These are phyloP conservation scores for Calycina herbarum DNA, from an alignment of 2,329 filamentous ascomycete genomes.

Conservation along the genomic window DNA sequence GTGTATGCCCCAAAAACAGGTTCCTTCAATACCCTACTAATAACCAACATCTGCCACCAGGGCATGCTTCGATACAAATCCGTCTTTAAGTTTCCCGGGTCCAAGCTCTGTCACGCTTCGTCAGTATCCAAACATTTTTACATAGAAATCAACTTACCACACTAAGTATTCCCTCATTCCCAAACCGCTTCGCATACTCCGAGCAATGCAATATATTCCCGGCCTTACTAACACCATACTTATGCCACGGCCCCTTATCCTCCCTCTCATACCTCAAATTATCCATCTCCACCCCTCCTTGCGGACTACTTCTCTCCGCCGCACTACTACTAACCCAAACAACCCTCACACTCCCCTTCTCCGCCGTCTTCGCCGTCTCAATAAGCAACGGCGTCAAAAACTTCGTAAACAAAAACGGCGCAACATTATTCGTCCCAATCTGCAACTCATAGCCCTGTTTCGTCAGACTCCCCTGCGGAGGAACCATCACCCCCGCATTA, in stretches of 20 bases:
- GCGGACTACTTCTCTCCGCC: constrained; percentile 26
- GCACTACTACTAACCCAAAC: constrained; percentile 39
- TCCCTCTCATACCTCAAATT: constrained; percentile 31
- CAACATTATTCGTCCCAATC: constrained; percentile 41
- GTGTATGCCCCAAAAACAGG: constrained; percentile 36
- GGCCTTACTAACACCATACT: constrained; percentile 33
- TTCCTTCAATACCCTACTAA: constrained; percentile 22
- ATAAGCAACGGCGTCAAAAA: constrained; percentile 39
- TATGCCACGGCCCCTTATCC: constrained; percentile 20
- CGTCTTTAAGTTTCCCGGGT: constrained; percentile 35
- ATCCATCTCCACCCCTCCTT: constrained; percentile 28
- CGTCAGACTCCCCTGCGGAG: constrained; percentile 38
- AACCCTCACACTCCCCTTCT: constrained; percentile 36
- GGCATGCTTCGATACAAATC: constrained; percentile 24
- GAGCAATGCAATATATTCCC: constrained; percentile 30
- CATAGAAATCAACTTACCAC: constrained; percentile 22
- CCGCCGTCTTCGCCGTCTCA: constrained; percentile 33
- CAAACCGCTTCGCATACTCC: constrained; percentile 31
- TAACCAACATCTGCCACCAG: constrained; percentile 15
- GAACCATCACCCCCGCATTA: constrained; percentile 43
- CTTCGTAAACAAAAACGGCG: constrained; percentile 42
- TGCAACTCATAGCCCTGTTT: constrained; percentile 41
- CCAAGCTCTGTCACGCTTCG: constrained; percentile 25
- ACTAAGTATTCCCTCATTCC: constrained; percentile 30
- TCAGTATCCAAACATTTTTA: not conserved